phyloP scores from a whole-genome alignment of 352 stramenopile species.

The Globisporangium recalcitrans region DNA sequence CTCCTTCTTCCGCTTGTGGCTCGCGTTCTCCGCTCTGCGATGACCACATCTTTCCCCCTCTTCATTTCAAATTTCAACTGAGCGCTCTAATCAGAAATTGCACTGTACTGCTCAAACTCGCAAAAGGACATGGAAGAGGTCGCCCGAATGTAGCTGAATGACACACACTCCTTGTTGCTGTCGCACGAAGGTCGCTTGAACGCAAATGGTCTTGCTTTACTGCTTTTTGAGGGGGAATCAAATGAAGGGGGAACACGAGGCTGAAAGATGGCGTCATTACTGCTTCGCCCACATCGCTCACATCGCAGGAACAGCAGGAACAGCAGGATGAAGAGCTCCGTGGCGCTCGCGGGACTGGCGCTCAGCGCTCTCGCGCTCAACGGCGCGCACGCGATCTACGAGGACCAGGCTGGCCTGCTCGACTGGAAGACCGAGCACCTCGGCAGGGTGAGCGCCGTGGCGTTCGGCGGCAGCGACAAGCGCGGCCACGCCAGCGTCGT shows the following conservation, averaged over 20 bases:
- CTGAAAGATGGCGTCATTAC: slow-evolving; percentile 2
- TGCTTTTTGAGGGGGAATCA: neutral
- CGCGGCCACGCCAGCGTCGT: slow-evolving; percentile 30
- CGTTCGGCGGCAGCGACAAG: slow-evolving; percentile 43
- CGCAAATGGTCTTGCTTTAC: neutral
- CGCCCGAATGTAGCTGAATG: neutral
- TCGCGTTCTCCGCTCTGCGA: neutral
- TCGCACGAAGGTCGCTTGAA: slow-evolving; percentile 1
- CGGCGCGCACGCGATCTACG: slow-evolving; percentile 39
- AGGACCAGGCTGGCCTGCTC: slow-evolving; percentile 73
- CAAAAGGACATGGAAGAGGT: neutral
- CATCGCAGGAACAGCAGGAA: neutral
- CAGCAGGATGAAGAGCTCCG: slow-evolving; percentile 9
- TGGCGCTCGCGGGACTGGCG: slow-evolving; percentile 14
- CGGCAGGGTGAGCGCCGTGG: slow-evolving; percentile 42
- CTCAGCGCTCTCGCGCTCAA: slow-evolving; percentile 22
- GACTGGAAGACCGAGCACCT: slow-evolving; percentile 74
- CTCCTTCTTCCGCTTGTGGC: neutral
- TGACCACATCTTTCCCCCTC: neutral
- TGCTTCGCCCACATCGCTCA: slow-evolving; percentile 1
- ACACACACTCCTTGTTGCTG: neutral
- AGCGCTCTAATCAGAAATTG: neutral
- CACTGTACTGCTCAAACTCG: neutral
- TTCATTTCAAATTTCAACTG: neutral
- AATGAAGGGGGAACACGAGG: slow-evolving; percentile 5